These are phyloP conservation scores for Linum usitatissimum DNA, from an alignment of 345 rosid genomes.

Conservation along the genomic window DNA sequence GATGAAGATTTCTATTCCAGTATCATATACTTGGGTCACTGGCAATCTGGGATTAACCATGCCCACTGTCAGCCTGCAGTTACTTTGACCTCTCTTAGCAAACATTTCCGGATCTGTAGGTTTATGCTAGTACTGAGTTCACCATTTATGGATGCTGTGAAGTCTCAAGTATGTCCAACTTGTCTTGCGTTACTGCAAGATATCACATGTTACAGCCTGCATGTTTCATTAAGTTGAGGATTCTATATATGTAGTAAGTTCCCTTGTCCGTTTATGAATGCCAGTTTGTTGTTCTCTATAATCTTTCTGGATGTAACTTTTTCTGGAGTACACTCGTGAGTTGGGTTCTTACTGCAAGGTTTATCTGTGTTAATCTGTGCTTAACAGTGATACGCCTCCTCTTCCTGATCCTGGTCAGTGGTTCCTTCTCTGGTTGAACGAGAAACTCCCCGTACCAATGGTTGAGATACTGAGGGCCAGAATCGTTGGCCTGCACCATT, in stretches of 20 bases:
- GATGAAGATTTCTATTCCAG: background rate
- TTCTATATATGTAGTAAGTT: background rate
- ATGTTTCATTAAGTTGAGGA: background rate
- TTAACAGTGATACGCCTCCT: conserved; percentile 53
- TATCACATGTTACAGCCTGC: background rate
- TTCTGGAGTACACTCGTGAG: too few relatives aligned
- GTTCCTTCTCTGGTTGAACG: conserved; percentile 78
- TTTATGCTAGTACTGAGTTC: too few relatives aligned
- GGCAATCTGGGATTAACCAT: background rate
- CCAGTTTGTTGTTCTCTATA: background rate
- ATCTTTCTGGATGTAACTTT: too few relatives aligned
- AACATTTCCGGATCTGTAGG: background rate
- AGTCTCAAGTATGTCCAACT: too few relatives aligned
- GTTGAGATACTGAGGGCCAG: conserved; percentile 76
- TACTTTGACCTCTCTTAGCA: background rate
- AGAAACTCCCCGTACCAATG: conserved; percentile 55
- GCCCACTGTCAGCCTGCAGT: background rate
- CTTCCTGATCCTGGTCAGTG: conserved; percentile 96
- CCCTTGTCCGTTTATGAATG: background rate
- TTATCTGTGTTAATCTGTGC: too few relatives aligned
- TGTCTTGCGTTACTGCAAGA: too few relatives aligned
- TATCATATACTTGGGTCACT: background rate
- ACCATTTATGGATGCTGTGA: background rate
- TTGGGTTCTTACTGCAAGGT: too few relatives aligned
- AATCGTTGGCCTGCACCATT: conserved; percentile 76